Evolutionary conservation across 495 filamentous ascomycete species (phyloP).

Genomic region (Tuber brumale): DNA sequence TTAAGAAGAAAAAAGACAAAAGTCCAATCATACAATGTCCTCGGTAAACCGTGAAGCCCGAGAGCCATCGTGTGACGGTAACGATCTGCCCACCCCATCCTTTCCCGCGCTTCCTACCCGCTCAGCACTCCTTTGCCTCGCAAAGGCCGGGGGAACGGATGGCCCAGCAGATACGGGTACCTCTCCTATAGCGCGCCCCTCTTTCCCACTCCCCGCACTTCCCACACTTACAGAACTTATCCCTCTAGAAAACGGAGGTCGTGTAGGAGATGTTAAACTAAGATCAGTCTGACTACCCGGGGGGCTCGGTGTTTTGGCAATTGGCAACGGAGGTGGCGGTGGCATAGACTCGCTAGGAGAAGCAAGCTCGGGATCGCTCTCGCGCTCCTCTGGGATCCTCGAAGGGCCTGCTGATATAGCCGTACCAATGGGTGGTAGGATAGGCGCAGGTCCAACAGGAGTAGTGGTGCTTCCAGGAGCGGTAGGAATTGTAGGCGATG

Average conservation of each 20-base stretch:
- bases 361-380: constrained; percentile 2
- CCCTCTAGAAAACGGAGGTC: neutral
- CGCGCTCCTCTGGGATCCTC: neutral
- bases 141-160: constrained; percentile 19
- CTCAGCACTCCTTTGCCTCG: constrained; percentile 29
- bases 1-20: constrained; percentile 13
- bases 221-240: neutral
- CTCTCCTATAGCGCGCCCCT: constrained; percentile 19
- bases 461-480: constrained; percentile 24
- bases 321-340: constrained; percentile 6
- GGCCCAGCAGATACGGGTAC: constrained; percentile 25
- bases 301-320: constrained; percentile 6
- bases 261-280: neutral
- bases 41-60: constrained; percentile 41
- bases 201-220: constrained; percentile 1
- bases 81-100: constrained; percentile 39
- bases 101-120: constrained; percentile 34
- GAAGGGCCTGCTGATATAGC: neutral
- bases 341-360: constrained; percentile 16
- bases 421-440: neutral
- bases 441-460: constrained; percentile 17
- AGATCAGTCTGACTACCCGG: constrained; percentile 1
- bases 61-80: constrained; percentile 41
- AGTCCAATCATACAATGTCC: constrained; percentile 37
- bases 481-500: constrained; percentile 25